Conservation (phyloP, 768 basidiomycete species). For the Xerocomellus dryophilus region DNA sequence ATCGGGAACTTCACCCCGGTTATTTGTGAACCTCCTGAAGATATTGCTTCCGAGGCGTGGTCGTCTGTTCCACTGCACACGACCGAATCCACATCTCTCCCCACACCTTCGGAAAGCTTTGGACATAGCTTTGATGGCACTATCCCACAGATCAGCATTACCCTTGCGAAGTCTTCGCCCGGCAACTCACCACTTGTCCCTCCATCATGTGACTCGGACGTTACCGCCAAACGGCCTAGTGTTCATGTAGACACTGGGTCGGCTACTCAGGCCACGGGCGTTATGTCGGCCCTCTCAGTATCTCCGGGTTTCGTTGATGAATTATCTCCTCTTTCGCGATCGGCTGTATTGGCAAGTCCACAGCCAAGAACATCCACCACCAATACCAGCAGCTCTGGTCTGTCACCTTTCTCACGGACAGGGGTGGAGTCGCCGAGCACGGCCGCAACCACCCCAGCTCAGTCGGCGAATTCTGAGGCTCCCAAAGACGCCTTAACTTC, state of each 20-base stretch:
- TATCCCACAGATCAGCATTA: slow-evolving; percentile 32
- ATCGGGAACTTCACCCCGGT: slow-evolving; percentile 25
- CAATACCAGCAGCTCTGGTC: slow-evolving; percentile 21
- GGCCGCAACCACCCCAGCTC: slow-evolving; percentile 27
- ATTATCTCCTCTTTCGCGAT: slow-evolving; percentile 21
- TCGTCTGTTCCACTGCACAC: slow-evolving; percentile 9
- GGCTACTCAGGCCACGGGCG: slow-evolving; percentile 19
- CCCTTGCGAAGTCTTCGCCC: slow-evolving; percentile 29
- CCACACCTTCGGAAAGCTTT: slow-evolving; percentile 10
- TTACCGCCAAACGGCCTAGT: slow-evolving; percentile 26
- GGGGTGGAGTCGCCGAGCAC: slow-evolving; percentile 27
- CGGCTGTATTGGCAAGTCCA: slow-evolving; percentile 21
- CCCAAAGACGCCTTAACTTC: slow-evolving; percentile 11
- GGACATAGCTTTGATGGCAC: slow-evolving; percentile 9
- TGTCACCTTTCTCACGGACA: slow-evolving; percentile 31
- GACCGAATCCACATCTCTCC: slow-evolving; percentile 13
- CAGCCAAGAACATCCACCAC: slow-evolving; percentile 26
- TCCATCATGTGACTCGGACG: slow-evolving; percentile 28
- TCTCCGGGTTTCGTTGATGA: slow-evolving; percentile 20
- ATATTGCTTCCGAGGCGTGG: slow-evolving; percentile 22
- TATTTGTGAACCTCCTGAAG: slow-evolving; percentile 32
- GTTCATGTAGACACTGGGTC: slow-evolving; percentile 30
- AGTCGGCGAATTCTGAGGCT: slow-evolving; percentile 20
- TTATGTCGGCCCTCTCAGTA: slow-evolving; percentile 9
- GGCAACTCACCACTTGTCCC: slow-evolving; percentile 27